Evolutionary conservation across 768 basidiomycete species (phyloP), one percentile per base, ranked within the genome.

Genomic region (Galerina marginata): DNA sequence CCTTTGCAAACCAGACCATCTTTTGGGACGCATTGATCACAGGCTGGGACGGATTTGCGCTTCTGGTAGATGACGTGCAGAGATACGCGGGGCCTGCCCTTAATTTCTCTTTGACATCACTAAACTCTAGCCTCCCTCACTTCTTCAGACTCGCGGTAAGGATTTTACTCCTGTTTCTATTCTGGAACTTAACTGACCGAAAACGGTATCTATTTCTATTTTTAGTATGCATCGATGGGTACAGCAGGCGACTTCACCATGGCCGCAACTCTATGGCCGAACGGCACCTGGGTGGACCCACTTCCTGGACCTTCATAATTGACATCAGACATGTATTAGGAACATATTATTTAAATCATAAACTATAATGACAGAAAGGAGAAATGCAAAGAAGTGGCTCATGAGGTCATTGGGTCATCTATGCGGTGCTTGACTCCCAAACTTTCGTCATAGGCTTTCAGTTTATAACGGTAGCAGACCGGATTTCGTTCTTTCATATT

Each of bases 21-120:
- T 71, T 69, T 0, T 92, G 91, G 91, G 76, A 74, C 33, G 70
- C 70, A 1, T 73, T 87, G 6, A 79, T 84, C 7, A 67, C 70
- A 36, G 81, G 77, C 2, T 94, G 90, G 90, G 86, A 89, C 66
- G 91, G 91, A 5, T 93, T 92, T 67, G 77, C 85, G 0, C 81
- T 95, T 25, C 79, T 95, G 12, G 83, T 93, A n/a, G 92, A 95
- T 69, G 94, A 95, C 65, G 93, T 96, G 0, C 86, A 93, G 71
- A 80, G 89, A 64, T 93, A 90, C 68, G 71, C 80, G n/a, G 92
- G 93, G 9, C 72, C 77, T 12, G 86, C 85, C 4, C 75, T 91
- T 49, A 91, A 91, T 66, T 93, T 83, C 69, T 86, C 88, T 15
- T 78, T 94, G n/a, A 81, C 79, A 20, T 81, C 82, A 14, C 78